Percentiles rank a stretch among this genome's conserved stretches.
These are phyloP conservation scores for Onygenales sp. DNA, from an alignment of 2,329 filamentous ascomycete species.

Conservation along the genomic window DNA sequence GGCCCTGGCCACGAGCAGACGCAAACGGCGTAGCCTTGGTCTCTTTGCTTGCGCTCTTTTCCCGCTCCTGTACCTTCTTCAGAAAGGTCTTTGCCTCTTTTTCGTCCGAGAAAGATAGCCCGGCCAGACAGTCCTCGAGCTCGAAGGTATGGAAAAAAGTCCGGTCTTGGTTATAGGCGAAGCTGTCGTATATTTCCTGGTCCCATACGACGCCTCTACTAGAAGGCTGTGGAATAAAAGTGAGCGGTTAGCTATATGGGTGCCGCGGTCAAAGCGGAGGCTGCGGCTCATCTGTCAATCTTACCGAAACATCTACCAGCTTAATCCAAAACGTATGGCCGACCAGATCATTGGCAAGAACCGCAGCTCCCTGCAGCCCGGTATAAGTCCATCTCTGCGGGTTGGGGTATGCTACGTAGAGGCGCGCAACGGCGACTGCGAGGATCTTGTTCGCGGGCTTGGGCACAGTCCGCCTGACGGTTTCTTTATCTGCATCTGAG, in stretches of 20 bases:
- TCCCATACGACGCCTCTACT: conserved; percentile 88
- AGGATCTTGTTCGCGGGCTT: conserved; percentile 97
- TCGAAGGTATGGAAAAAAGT: conserved; percentile 98
- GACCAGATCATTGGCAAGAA: conserved; percentile 86
- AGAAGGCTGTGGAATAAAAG: conserved; percentile 45
- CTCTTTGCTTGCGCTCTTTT: conserved; percentile 89
- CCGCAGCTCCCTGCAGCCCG: conserved; percentile 80
- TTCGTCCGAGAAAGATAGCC: conserved; percentile 87
- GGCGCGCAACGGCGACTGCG: conserved; percentile 81
- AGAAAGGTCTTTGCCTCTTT: conserved; percentile 95
- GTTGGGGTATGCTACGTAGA: conserved; percentile 89
- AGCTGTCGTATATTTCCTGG: conserved; percentile 93
- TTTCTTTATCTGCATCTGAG: conserved; percentile 89
- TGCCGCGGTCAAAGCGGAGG: not conserved
- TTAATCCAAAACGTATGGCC: conserved; percentile 97
- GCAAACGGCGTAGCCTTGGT: conserved; percentile 69
- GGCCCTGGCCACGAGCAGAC: conserved; percentile 39
- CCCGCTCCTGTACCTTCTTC: conserved; percentile 93
- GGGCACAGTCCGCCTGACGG: conserved; percentile 85
- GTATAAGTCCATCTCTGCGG: conserved; percentile 85
- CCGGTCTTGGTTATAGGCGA: conserved; percentile 91
- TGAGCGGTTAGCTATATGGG: not conserved
- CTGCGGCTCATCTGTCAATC: conserved; percentile 22
- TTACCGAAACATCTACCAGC: conserved; percentile 88
- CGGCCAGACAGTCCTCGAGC: conserved; percentile 82